Evolutionary conservation across 1,284 basidiomycete species (phyloP).

Genomic region (Hypsizygus ulmarius): DNA sequence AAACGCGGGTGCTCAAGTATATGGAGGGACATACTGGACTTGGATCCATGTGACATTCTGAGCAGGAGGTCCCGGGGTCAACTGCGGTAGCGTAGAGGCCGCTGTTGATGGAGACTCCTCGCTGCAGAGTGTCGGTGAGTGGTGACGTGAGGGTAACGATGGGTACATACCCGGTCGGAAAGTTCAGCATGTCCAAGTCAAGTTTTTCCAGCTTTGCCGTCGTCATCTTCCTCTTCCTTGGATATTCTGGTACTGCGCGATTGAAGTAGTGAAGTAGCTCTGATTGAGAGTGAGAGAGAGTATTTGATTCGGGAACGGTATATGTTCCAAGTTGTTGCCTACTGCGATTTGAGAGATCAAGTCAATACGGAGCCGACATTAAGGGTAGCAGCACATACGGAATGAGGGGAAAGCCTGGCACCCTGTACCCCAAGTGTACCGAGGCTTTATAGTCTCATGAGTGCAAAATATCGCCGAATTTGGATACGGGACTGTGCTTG

Average conservation of each 20-base stretch:
- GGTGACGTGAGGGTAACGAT: not conserved
- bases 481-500: constrained; percentile 1
- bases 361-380: constrained; percentile 7
- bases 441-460: constrained; percentile 19
- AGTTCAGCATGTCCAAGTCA: constrained; percentile 8
- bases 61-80: constrained; percentile 12
- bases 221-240: not conserved
- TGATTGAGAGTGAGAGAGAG: no score
- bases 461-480: constrained; percentile 9
- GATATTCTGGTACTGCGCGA: no score
- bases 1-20: not conserved
- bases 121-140: not conserved
- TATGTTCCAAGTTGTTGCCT: not conserved
- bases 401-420: constrained; percentile 3
- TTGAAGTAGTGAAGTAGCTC: no score
- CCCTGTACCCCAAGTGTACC: constrained; percentile 3
- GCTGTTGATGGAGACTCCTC: constrained; percentile 8
- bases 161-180: constrained; percentile 10
- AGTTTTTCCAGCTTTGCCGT: constrained; percentile 9
- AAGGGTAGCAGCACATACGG: constrained; percentile 9
- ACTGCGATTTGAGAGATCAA: not conserved
- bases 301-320: no score
- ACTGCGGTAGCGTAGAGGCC: constrained; percentile 2
- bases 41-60: constrained; percentile 13
- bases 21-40: constrained; percentile 16